Conservation (phyloP, 495 filamentous ascomycete genomes). For the Aspergillus egyptiacus region DNA sequence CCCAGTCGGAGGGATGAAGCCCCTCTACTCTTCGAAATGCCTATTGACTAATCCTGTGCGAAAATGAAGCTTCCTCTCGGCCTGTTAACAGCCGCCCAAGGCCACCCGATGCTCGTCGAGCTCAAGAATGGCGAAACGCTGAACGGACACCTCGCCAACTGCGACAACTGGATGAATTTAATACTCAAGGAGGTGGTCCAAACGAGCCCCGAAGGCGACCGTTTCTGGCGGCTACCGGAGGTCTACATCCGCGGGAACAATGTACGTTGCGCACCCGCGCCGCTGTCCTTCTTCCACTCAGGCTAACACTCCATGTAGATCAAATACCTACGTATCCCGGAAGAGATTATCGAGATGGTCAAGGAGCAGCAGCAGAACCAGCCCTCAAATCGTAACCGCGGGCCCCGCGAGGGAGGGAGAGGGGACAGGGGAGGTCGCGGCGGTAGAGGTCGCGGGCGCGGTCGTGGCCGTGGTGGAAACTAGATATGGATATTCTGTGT, state of each 20-base stretch:
- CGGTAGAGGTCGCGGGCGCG: conserved; percentile 50
- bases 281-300: not conserved
- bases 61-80: conserved; percentile 73
- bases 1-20: not conserved
- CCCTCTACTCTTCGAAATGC: not conserved
- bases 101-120: conserved; percentile 98
- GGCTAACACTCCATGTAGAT: conserved; percentile 52
- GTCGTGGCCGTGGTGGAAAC: conserved; percentile 33
- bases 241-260: conserved; percentile 97
- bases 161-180: conserved; percentile 99
- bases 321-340: conserved; percentile 93
- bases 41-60: conserved; percentile 5
- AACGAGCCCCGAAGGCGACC: conserved; percentile 90
- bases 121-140: conserved; percentile 98
- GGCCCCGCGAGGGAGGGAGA: conserved; percentile 53
- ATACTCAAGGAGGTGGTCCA: conserved; percentile 97
- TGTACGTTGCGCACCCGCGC: conserved; percentile 45
- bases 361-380: conserved; percentile 79
- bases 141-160: conserved; percentile 91
- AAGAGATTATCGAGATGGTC: conserved; percentile 89
- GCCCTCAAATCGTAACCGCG: conserved; percentile 61
- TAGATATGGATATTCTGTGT: conserved; percentile 12
- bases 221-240: conserved; percentile 83
- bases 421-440: conserved; percentile 44
- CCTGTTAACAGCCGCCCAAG: conserved; percentile 89